A percentile compares a stretch with the other conserved stretches of the same genome.
Evolutionary conservation across 1,139 yeast species (phyloP).

Genomic region (Blastobotrys apis): DNA sequence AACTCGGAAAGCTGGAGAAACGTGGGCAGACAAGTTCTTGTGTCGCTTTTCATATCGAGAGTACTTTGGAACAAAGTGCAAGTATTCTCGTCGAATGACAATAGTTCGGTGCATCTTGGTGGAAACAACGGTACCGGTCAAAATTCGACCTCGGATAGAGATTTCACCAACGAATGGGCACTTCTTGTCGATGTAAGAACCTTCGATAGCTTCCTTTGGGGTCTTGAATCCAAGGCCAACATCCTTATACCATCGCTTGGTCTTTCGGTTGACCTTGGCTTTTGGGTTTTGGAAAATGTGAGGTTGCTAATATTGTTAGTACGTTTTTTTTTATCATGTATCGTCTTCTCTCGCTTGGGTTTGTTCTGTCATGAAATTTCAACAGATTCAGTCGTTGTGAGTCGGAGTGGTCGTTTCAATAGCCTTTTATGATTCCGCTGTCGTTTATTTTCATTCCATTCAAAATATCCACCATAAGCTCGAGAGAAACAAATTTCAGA

Average conservation of each 20-base stretch:
- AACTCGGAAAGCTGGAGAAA: constrained; percentile 99
- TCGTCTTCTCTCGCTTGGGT: no score
- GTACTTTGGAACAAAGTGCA: constrained; percentile 99
- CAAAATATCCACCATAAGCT: no score
- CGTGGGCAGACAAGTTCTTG: constrained; percentile 99
- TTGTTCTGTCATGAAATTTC: no score
- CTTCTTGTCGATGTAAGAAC: constrained; percentile 99
- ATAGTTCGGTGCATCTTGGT: constrained; percentile 99
- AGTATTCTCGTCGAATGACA: constrained; percentile 99
- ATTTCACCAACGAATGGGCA: constrained; percentile 98
- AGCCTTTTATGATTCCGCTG: no score
- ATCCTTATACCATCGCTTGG: constrained; percentile 99
- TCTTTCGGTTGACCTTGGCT: constrained; percentile 96
- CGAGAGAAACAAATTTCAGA: background rate
- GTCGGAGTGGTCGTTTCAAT: no score
- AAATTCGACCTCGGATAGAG: constrained; percentile 99
- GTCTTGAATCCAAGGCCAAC: constrained; percentile 99
- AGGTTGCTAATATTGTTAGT: no score
- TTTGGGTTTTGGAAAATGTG: constrained; percentile 99
- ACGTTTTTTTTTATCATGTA: no score
- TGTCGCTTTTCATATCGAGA: constrained; percentile 99
- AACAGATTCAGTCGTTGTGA: no score
- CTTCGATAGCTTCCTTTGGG: constrained; percentile 98
- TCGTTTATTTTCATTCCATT: no score
- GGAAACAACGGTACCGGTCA: constrained; percentile 93